Evolutionary conservation across 31 red algal species (phyloP).

Genomic region (Pterothamnion heteromorphum): DNA sequence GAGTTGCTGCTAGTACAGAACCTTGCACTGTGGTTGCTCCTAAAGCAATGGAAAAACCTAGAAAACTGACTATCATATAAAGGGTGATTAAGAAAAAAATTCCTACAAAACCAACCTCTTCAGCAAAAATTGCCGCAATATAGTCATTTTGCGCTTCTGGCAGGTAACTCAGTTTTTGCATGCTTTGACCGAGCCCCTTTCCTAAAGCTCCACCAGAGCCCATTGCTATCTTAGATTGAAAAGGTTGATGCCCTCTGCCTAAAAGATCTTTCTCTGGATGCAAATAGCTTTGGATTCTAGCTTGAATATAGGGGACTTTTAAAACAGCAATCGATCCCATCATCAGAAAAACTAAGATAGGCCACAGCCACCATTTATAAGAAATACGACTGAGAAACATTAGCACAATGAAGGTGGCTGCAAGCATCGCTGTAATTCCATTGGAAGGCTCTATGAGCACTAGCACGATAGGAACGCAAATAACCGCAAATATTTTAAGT

Average conservation of each 20-base stretch:
- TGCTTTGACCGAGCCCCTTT: constrained; percentile 28
- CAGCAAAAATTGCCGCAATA: constrained; percentile 29
- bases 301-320: background rate
- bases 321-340: background rate
- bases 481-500: too few relatives aligned
- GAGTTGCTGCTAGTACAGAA: background rate
- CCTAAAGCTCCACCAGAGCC: background rate
- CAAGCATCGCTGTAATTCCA: background rate
- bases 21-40: background rate
- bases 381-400: constrained; percentile 12
- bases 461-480: background rate
- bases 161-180: background rate
- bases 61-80: constrained; percentile 16
- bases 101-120: constrained; percentile 36
- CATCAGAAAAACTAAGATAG: background rate
- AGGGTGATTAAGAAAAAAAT: background rate
- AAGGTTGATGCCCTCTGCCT: constrained; percentile 11
- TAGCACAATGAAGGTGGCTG: background rate
- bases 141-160: constrained; percentile 28
- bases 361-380: background rate
- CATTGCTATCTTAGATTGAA: constrained; percentile 6
- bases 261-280: background rate
- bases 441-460: background rate
- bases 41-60: background rate
- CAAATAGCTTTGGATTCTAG: background rate